Conservation (phyloP, 2,329 filamentous ascomycete genomes). For the Albophoma yamanashiensis region DNA sequence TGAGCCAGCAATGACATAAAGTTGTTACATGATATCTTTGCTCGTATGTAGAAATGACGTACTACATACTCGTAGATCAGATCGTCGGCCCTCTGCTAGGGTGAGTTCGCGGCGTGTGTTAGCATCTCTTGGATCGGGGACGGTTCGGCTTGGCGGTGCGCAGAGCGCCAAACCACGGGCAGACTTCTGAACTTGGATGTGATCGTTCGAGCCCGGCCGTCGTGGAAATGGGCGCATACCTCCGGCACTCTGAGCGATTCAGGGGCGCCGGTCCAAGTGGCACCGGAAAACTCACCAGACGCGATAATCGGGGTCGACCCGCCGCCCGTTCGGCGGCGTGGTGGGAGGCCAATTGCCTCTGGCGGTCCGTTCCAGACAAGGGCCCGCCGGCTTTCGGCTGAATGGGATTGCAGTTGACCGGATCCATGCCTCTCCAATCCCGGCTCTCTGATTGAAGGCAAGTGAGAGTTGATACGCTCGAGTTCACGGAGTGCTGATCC, state of each 20-base stretch:
- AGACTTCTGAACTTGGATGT: no score
- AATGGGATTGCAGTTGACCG: not conserved
- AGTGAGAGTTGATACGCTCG: not conserved
- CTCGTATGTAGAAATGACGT: no score
- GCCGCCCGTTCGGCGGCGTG: not conserved
- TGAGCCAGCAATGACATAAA: no score
- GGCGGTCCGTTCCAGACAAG: not conserved
- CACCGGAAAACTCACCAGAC: not conserved
- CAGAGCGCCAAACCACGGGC: no score
- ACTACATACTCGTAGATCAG: no score
- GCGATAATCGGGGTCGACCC: not conserved
- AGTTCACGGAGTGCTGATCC: not conserved
- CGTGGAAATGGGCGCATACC: not conserved
- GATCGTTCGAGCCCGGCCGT: no score
- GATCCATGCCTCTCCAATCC: not conserved
- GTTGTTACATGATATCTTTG: no score
- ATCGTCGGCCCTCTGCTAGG: no score
- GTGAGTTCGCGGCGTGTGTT: no score
- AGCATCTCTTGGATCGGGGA: no score
- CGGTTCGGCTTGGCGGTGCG: no score
- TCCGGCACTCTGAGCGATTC: not conserved
- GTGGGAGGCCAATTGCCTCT: not conserved
- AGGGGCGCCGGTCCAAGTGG: not conserved
- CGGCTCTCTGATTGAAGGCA: not conserved
- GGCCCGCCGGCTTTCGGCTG: not conserved